Evolutionary conservation across 176 grass and related monocot species (phyloP), one percentile per base, ranked within the genome.

Genomic region (Dactylis glomerata): DNA sequence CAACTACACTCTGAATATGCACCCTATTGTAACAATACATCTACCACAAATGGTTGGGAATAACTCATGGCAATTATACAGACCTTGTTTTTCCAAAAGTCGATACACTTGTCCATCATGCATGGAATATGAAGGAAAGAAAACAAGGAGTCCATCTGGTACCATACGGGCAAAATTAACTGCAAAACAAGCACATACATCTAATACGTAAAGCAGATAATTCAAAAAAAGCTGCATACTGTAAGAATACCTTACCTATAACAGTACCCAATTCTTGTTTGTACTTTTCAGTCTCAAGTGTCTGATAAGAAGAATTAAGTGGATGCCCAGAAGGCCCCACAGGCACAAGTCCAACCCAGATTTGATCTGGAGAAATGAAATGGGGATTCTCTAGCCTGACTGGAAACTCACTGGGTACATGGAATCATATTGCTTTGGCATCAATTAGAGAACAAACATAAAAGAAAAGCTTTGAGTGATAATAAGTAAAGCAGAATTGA

Each of bases 91-190:
- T 98, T 98, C 96, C 96, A 98, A 78, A 79, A 98, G 17, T 87
- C 89, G 45, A 98, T 90, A 85, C 93, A 98, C 83, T 94, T 88
- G 73, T 95, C 87, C 96, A 98, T 95, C 96, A 98, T n/a, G n/a
- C n/a, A n/a, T 95, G 79, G 92, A 98, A 87, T 98, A 98, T 85
- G 96, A 98, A 74, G 96, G 93, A 55, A 98, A 98, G 83, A 98
- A 98, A 61, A 98, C 89, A 81, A 98, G 96, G 10, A 98, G 87
- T 36, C 96, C 96, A 85, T 98, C 89, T 52, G 96, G 96, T 63
- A 98, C 93, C 63, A 98, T 98, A 75, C 93, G 93, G 44, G 96
- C 93, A 79, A 98, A 98, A 81, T 98, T 95, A 79, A 95, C 93
- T 95, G 86, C 84, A 81, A 89, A 86, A 87, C 41, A 32, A 83